These are phyloP conservation scores for Mycena polygramma DNA, from an alignment of 768 basidiomycete species.

Conservation along the genomic window DNA sequence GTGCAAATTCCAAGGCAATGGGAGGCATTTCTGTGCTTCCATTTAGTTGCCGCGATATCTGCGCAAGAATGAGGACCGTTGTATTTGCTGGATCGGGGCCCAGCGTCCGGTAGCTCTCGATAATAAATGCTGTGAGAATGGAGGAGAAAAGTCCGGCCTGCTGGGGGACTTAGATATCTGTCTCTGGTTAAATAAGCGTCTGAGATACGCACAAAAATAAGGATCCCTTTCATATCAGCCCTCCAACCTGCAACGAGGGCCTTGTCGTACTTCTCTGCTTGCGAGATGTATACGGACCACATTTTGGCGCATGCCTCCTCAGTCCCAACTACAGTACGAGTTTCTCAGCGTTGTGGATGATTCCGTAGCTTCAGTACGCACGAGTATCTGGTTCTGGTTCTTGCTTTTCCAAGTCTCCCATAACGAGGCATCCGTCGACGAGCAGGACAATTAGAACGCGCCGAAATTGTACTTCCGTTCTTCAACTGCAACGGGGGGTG, in stretches of 20 bases:
- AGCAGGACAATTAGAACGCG: too few species aligned
- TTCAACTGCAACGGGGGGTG: neutral
- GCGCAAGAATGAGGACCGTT: neutral
- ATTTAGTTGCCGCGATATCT: neutral
- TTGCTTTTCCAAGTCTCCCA: conserved; percentile 4
- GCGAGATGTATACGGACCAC: conserved; percentile 27
- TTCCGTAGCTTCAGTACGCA: neutral
- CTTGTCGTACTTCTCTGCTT: conserved; percentile 31
- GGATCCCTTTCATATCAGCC: conserved; percentile 31
- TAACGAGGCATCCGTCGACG: neutral
- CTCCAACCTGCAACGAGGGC: conserved; percentile 28
- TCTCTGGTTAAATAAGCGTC: too few species aligned
- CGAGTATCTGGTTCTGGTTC: neutral
- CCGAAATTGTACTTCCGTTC: neutral
- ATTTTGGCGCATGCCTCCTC: conserved; percentile 27
- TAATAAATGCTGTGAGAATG: neutral
- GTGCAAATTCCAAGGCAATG: neutral
- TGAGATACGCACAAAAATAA: conserved; percentile 27
- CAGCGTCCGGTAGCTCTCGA: neutral
- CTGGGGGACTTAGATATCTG: too few species aligned
- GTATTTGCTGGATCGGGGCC: neutral
- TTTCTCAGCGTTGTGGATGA: neutral
- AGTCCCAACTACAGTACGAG: conserved; percentile 13
- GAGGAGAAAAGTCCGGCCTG: neutral
- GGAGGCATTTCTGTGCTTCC: too few species aligned